Percentiles rank a stretch among this genome's conserved stretches.
Evolutionary conservation across 208 protist species (phyloP).

Genomic region (Balamuthia mandrillaris): DNA sequence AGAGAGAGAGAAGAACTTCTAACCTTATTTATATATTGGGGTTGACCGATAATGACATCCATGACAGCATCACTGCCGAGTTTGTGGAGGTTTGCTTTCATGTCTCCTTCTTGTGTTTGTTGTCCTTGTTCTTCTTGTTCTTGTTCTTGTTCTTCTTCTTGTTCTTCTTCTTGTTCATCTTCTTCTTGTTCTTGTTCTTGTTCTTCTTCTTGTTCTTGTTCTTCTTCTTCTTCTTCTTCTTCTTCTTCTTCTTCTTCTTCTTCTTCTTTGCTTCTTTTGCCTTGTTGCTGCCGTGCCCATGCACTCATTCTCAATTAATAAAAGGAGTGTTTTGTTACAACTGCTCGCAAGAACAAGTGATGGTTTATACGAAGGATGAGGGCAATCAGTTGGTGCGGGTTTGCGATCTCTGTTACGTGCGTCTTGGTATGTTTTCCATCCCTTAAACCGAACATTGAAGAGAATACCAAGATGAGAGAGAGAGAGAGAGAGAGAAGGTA

Average conservation of each 20-base stretch:
- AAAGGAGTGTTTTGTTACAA: conserved; percentile 33
- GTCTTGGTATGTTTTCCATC: background rate
- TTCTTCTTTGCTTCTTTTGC: no score
- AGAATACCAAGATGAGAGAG: background rate
- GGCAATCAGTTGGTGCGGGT: conserved; percentile 9
- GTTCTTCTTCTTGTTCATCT: no score
- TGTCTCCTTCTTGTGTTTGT: no score
- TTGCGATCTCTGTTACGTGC: background rate
- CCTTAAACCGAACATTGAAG: background rate
- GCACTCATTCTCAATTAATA: no score
- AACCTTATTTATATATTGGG: background rate
- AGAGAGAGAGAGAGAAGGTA: background rate
- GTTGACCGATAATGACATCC: background rate
- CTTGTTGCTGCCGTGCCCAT: no score
- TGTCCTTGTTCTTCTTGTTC: no score
- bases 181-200: no score
- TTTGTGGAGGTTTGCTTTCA: background rate
- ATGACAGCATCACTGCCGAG: background rate
- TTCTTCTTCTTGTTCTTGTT: no score
- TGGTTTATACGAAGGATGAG: background rate
- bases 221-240: no score
- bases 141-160: no score
- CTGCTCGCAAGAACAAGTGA: background rate
- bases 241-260: no score
- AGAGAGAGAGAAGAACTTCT: background rate